Evolutionary conservation across 176 grass and related monocot genomes (phyloP), one percentile per base, ranked within the genome.

Genomic region (Cymbopogon citratus): DNA sequence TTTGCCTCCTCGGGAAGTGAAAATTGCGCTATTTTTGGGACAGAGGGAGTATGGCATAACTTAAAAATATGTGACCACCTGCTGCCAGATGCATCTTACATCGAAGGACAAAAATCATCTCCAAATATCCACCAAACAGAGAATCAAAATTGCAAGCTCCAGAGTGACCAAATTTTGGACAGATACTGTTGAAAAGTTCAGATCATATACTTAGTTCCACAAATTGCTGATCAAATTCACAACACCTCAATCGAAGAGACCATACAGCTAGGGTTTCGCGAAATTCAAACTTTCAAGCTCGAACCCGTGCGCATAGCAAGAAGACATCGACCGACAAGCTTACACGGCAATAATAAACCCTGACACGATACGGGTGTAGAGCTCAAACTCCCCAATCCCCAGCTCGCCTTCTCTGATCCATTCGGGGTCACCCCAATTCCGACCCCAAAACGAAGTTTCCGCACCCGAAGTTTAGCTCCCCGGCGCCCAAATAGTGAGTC

Each of bases 211-310:
- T 7, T 36, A 82, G 27, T 15, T 72, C 27, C 43, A 8, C 18
- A 15, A 25, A 71, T 59, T 21, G 76, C 66, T 61, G 72, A 73
- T 82, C 72, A 73, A 85, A 81, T 71, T 45, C n/a, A 35, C 73
- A 45, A 6, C 12, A 46, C 43, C 57, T 46, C n/a, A 77, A 77
- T 7, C 28, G 27, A 60, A 46, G 69, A 56, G 64, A 48, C 18
- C 72, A 43, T 54, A 61, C 39, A 77, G 28, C 87, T 89, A 89
- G 83, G 87, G 83, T 89, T 89, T 82, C 44, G n/a, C 27, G 45
- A 77, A 89, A 89, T 86, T 86, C 73, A 86, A 89, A 89, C 83
- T 48, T 40, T 48, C 66, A 72, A 73, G 67, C 78, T 78, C 59
- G 26, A 33, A 23, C 15, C 56, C 57, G 38, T 27, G 34, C 35